Base-by-base conservation (phyloP, 306 rosid species). In the Cucurbita pepo region DNA sequence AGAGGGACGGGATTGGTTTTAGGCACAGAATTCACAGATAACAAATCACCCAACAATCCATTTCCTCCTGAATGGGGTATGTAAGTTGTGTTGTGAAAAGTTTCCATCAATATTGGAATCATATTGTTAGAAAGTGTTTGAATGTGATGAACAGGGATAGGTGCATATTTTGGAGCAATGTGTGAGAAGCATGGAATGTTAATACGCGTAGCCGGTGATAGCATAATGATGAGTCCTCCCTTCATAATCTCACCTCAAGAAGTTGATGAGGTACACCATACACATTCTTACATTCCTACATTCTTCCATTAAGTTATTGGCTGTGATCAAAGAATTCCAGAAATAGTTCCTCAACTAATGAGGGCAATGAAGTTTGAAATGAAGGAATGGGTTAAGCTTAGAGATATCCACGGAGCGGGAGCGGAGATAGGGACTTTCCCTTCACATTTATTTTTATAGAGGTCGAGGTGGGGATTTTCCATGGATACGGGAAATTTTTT, bases 41-140 rank as follows among this genome's bases (percentile, higher is more conserved):
- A 94, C 51, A 94, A 89, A 76, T 94, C 99, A 51, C 99, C 99
- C 5, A 86, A 88, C 75, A 88, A 84, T 83, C 86, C 79, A 14
- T 94, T 94, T 77, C 99, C 99, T 81, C 74, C 96, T 62, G 95
- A 85, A 85, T 94, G 98, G 97, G 95, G 99, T 74, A 65, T 5
- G 10, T 21, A 19, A 11, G 19, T 66, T 43, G 1, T 85, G 92
- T 83, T 73, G 48, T 54, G 1, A 54, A 22, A 3, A 30, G 41
- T 71, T 64, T 44, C 70, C 52, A 65, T 75, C 57, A 38, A 61
- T 75, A 77, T 15, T 66, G 10, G 25, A 44, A 48, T 67, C 56
- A 65, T 63, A 63, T 16, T 5, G 48, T 16, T 61, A 61, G 38
- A 37, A 61, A 15, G 21, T 30, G 34, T 30, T 30, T 2, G 34